Conservation (phyloP, 2,329 filamentous ascomycete species). For the Monosporascus sp. region DNA sequence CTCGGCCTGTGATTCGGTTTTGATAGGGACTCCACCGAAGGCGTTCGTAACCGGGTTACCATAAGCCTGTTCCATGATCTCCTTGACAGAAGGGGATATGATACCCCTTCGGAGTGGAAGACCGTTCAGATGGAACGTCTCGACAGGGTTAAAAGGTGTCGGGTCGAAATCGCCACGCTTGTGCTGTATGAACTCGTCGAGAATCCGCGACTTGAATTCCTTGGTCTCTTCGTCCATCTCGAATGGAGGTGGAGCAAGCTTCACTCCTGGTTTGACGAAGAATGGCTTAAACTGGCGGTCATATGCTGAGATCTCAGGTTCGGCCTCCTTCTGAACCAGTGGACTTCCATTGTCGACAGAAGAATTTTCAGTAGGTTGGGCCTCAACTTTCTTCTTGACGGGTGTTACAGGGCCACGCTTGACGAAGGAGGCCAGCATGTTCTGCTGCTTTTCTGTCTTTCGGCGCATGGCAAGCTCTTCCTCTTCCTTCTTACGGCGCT, state of each 20-base stretch:
- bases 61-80: conserved; percentile 55
- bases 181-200: conserved; percentile 49
- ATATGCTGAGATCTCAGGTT: conserved; percentile 47
- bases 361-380: conserved; percentile 4
- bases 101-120: conserved; percentile 40
- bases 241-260: conserved; percentile 58
- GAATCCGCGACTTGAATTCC: conserved; percentile 42
- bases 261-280: conserved; percentile 68
- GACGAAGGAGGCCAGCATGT: conserved; percentile 19
- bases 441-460: conserved; percentile 38
- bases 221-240: conserved; percentile 54
- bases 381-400: conserved; percentile 16
- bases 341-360: conserved; percentile 15
- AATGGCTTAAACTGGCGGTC: conserved; percentile 75
- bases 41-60: conserved; percentile 29
- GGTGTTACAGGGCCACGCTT: conserved; percentile 20
- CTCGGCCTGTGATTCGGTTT: conserved; percentile 36
- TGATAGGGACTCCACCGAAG: conserved; percentile 20
- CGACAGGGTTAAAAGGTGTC: conserved; percentile 38
- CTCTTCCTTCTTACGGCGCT: conserved; percentile 36
- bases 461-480: conserved; percentile 33
- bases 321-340: conserved; percentile 18
- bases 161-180: conserved; percentile 40
- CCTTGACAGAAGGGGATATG: conserved; percentile 48
- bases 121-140: conserved; percentile 41